Evolutionary conservation across 352 stramenopile genomes (phyloP).

Genomic region (Pythium brachiatum): DNA sequence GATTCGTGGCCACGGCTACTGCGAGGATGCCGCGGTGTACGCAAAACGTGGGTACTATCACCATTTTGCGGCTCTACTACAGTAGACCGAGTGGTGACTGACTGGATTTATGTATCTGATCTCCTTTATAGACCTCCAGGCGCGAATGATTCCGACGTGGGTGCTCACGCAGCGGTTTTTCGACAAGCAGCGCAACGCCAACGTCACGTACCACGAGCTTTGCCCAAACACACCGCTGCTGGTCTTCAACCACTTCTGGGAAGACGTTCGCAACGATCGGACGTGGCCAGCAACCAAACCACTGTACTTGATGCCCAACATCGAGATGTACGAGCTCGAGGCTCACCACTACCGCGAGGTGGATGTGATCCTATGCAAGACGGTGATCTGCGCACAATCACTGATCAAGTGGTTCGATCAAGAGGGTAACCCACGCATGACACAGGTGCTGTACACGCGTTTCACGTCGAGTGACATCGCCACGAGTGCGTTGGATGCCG

Average conservation of each 20-base stretch:
- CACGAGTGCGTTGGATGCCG: neutral
- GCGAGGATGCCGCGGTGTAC: slow-evolving; percentile 60
- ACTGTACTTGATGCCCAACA: slow-evolving; percentile 27
- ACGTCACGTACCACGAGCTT: slow-evolving; percentile 32
- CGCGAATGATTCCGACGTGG: slow-evolving; percentile 30
- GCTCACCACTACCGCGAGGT: slow-evolving; percentile 40
- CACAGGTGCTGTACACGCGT: slow-evolving; percentile 48
- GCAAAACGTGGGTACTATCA: slow-evolving; percentile 54
- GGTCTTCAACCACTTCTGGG: slow-evolving; percentile 38
- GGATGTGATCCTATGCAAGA: slow-evolving; percentile 60
- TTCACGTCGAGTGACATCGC: slow-evolving; percentile 53
- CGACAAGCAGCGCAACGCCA: slow-evolving; percentile 5
- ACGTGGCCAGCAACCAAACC: slow-evolving; percentile 21
- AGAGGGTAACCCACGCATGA: slow-evolving; percentile 47
- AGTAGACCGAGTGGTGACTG: neutral
- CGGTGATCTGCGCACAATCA: slow-evolving; percentile 30
- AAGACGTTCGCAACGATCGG: slow-evolving; percentile 9
- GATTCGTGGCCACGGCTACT: slow-evolving; percentile 53
- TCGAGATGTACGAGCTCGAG: slow-evolving; percentile 49
- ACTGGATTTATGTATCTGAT: neutral
- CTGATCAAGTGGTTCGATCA: slow-evolving; percentile 49
- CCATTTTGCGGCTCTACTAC: neutral
- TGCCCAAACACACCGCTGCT: slow-evolving; percentile 29
- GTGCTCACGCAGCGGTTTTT: slow-evolving; percentile 23
- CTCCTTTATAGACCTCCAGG: slow-evolving; percentile 7